Percentiles rank a stretch among this genome's conserved stretches.
Evolutionary conservation across 1,284 basidiomycete species (phyloP).

Genomic region (Tausonia pullulans): DNA sequence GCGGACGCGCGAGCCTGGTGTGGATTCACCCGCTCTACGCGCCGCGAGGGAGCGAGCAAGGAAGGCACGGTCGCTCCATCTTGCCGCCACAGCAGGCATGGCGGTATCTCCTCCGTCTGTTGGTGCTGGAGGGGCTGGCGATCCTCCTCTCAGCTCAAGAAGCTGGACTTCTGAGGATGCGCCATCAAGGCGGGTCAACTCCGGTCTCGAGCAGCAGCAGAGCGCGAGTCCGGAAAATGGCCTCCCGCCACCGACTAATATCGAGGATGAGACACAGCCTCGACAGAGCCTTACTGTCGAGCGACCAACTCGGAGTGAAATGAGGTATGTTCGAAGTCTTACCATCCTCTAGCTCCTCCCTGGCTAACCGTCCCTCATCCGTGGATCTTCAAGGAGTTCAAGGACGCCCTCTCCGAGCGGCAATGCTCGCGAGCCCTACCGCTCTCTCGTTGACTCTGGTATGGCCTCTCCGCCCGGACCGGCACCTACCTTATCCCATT

Average conservation of each 20-base stretch:
- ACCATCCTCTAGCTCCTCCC: not conserved
- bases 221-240: not conserved
- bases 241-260: not conserved
- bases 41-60: slow-evolving; percentile 10
- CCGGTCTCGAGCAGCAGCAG: not conserved
- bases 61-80: slow-evolving; percentile 1
- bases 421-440: too few relatives aligned
- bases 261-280: not conserved
- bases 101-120: not conserved
- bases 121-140: not conserved
- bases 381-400: too few relatives aligned
- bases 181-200: not conserved
- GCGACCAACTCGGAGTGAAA: slow-evolving; percentile 6
- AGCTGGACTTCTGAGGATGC: not conserved
- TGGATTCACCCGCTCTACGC: slow-evolving; percentile 2
- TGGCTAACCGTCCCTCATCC: not conserved
- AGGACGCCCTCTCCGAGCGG: too few relatives aligned
- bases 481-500: not conserved
- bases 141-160: too few relatives aligned
- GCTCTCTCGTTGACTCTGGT: not conserved
- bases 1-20: not conserved
- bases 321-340: not conserved
- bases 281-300: not conserved
- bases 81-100: not conserved
- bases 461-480: not conserved